Conservation (phyloP, 176 grass and related monocot species). For the Echinochloa phyllopogon region DNA sequence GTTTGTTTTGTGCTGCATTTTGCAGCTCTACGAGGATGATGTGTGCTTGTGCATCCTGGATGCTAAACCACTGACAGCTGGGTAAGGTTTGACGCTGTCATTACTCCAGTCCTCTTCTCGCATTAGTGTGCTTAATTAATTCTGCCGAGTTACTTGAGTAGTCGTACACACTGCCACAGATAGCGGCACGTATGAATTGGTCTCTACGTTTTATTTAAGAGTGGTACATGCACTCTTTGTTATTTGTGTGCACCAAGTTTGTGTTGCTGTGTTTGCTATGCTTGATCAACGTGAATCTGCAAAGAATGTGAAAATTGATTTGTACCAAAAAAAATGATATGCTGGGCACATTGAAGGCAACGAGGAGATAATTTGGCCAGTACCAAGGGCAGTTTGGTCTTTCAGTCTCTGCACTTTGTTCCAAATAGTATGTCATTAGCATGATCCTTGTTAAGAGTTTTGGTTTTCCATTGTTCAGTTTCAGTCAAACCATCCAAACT, state of each 20-base stretch:
- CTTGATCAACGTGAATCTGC: not conserved
- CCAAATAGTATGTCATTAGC: not conserved
- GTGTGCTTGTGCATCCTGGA: slow-evolving; percentile 89
- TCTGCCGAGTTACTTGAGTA: not conserved
- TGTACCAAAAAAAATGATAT: not conserved
- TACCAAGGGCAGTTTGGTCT: not conserved
- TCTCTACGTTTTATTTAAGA: not conserved
- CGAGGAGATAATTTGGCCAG: not conserved
- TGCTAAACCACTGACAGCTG: slow-evolving; percentile 60
- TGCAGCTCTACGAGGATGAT: slow-evolving; percentile 91
- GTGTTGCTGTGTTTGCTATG: not conserved
- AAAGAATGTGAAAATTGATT: not conserved
- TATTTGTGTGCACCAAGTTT: not conserved
- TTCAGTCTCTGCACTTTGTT: not conserved
- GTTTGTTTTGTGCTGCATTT: slow-evolving; percentile 35
- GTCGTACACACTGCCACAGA: not conserved
- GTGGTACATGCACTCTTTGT: not conserved
- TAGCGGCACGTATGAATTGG: not conserved
- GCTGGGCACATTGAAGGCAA: not conserved
- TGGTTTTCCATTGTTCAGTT: not conserved
- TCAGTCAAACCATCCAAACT: not conserved
- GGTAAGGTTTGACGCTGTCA: slow-evolving; percentile 47
- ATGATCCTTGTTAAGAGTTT: not conserved
- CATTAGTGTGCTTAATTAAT: slow-evolving; percentile 1
- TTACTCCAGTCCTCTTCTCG: not conserved